Conservation (phyloP, 2,329 filamentous ascomycete genomes). For the Pestalotiopsis sp. region DNA sequence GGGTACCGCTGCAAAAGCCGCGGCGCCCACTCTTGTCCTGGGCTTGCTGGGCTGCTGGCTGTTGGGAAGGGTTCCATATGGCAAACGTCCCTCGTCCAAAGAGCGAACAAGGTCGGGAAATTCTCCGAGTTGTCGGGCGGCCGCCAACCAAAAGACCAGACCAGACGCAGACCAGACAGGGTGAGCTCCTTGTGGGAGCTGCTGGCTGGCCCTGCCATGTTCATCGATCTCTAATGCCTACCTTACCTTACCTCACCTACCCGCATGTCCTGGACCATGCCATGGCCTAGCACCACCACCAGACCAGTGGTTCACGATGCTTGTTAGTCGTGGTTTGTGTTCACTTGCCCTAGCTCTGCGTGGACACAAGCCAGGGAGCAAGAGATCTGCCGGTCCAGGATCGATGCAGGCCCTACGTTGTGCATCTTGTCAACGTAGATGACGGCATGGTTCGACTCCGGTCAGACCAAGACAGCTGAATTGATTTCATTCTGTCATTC, state of each 20-base stretch:
- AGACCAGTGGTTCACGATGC: conserved; percentile 12
- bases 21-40: not conserved
- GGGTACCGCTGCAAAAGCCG: conserved; percentile 10
- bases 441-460: not conserved
- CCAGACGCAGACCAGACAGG: not conserved
- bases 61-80: not conserved
- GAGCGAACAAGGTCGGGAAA: conserved; percentile 12
- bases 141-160: not conserved
- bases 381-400: conserved; percentile 15
- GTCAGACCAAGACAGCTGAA: not conserved
- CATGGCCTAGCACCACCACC: not conserved
- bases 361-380: conserved; percentile 8
- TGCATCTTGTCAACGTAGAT: not conserved
- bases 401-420: conserved; percentile 13
- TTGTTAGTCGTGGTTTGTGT: not conserved
- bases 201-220: not conserved
- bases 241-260: not conserved
- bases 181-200: conserved; percentile 2
- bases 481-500: not conserved
- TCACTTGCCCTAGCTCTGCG: not conserved
- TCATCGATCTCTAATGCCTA: not conserved
- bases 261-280: conserved; percentile 3
- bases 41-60: not conserved
- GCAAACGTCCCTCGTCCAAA: conserved; percentile 1
- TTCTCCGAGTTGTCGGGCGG: conserved; percentile 13